Conservation (phyloP, 257 asterid species). For the Rauvolfia tetraphylla region DNA sequence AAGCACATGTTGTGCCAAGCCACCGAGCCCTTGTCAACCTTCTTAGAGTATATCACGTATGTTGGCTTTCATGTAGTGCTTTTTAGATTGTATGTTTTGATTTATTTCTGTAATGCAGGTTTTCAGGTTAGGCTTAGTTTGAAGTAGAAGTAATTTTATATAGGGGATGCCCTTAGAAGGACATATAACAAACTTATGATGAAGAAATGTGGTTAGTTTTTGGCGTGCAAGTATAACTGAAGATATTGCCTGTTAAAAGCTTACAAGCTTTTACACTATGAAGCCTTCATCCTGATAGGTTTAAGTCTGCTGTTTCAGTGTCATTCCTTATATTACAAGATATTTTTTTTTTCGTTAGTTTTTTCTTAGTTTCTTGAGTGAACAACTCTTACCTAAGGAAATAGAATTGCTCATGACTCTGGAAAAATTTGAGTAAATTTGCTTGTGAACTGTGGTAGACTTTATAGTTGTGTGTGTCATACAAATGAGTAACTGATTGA, state of each 20-base stretch:
- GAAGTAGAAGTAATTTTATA: not conserved
- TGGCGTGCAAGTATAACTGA: not conserved
- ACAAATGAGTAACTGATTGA: not conserved
- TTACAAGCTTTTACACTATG: not conserved
- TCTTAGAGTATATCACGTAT: constrained; percentile 80
- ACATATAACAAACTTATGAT: not conserved
- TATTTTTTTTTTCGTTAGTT: too few relatives aligned
- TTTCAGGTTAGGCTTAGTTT: not conserved
- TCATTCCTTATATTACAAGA: not conserved
- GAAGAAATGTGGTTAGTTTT: not conserved
- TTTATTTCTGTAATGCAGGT: not conserved
- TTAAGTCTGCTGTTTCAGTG: not conserved
- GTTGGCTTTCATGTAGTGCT: constrained; percentile 7
- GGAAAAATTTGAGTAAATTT: too few relatives aligned
- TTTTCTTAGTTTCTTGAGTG: not conserved
- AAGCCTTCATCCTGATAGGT: not conserved
- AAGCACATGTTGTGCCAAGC: constrained; percentile 92
- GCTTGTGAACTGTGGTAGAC: not conserved
- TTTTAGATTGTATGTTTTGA: constrained; percentile 2
- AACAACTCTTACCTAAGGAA: not conserved
- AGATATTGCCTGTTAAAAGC: not conserved
- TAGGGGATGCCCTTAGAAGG: not conserved
- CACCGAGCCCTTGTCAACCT: constrained; percentile 85
- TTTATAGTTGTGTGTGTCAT: not conserved
- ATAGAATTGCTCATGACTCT: not conserved